Base-by-base conservation (phyloP, 2,329 filamentous ascomycete species). In the Allantophomopsis lycopodina region DNA sequence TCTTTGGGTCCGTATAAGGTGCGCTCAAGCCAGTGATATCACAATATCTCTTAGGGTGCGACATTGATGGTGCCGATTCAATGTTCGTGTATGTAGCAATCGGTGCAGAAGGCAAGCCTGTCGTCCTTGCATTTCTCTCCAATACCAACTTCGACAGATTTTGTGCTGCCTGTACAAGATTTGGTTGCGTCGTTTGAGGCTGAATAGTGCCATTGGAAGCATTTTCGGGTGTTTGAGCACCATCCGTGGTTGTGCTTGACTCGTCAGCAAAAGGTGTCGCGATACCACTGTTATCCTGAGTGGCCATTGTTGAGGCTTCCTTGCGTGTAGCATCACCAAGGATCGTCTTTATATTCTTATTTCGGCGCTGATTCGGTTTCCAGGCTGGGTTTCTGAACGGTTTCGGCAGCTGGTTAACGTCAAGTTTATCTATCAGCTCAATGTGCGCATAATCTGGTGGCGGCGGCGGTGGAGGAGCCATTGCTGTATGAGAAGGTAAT, bases 321-420 rank as follows among this genome's bases (percentile, higher is more conserved):
- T 83, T 85, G 50, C 86, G 81, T 16, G 83, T 76, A 11, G 83
- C 84, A 54, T 98, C 91, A 43, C 86, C 83, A 44, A 98, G 71
- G 46, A 98, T 91, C 52, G 94, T 85, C 62, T 96, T 96, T 62
- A 96, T 80, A 61, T 94, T 96, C 69, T 98, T 98, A 74, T 98
- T 98, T 61, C 91, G 85, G 38, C 91, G 87, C 60, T 88, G 82
- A 48, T 89, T 86, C 13, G 91, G 86, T 55, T 84, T 87, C 91
- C 91, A 98, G 58, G 76, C 66, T 2, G 82, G 69, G 57, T 87
- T 94, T 60, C 89, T 88, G 69, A 95, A 98, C 54, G 78, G 82
- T 64, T 93, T 94, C 52, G 78, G 78, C 55, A 84, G 76, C 43
- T 78, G 75, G 59, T 91, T 81, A 54, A 95, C 86, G 67, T 98